Base-by-base conservation (phyloP, 306 rosid genomes). In the Dryas octopetala region DNA sequence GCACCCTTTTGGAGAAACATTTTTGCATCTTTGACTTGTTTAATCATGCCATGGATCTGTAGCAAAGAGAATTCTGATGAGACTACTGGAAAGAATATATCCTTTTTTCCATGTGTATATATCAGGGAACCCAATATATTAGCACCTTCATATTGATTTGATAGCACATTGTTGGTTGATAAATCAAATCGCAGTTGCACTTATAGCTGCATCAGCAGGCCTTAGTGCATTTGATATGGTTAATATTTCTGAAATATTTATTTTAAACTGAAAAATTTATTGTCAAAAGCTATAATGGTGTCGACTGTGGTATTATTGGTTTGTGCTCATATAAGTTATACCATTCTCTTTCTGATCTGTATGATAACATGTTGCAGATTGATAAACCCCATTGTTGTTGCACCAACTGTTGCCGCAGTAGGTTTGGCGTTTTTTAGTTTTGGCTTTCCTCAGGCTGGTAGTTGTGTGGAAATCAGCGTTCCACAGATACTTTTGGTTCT, bases 391-490 rank as follows among this genome's bases (percentile, higher is more conserved):
- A 73, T 91, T 65, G 97, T 95, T 78, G 93, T 95, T 79, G 98
- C 98, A 47, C 98, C 98, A 63, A 90, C 98, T 62, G 92, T 95
- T 81, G 97, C 97, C 47, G 97, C 97, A 3, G 88, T 91, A 62
- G 97, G 98, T 71, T 89, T 94, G 82, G 97, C 98, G 19, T 94
- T 94, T 86, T 94, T 94, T 71, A 90, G 98, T 88, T 94, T 87
- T 50, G 98, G 98, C 23, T 91, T 94, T 85, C 96, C 95, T 40
- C 97, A 91, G 81, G 97, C 97, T 58, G 97, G 96, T 47, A 84
- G 87, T 79, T 95, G 98, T 80, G 66, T 89, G 71, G 98, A 95
- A 88, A 95, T 95, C 67, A 91, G 93, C 64, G 53, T 95, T 81
- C 98, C 97, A 5, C 89, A 79, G 82, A 88, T 95, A 82, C 85